Conservation (phyloP, 2,329 filamentous ascomycete species). For the Aspergillus sp. region DNA sequence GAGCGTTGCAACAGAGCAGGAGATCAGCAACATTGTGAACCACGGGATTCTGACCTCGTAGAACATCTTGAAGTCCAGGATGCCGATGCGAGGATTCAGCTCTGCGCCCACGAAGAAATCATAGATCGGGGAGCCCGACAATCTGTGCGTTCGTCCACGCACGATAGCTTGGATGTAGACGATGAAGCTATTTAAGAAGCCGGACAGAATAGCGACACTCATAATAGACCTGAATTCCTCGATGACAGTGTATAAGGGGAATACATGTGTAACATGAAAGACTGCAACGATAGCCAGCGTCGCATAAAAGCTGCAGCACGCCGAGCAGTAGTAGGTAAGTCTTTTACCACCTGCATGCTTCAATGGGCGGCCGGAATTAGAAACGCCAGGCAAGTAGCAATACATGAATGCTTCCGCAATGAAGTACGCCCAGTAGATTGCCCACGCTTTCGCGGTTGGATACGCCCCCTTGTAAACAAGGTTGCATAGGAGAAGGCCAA, state of each 20-base stretch:
- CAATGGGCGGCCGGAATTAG: conserved; percentile 82
- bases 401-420: conserved; percentile 82
- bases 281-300: conserved; percentile 69
- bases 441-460: conserved; percentile 78
- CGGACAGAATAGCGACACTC: conserved; percentile 91
- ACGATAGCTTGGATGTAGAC: conserved; percentile 82
- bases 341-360: conserved; percentile 79
- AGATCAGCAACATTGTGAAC: conserved; percentile 82
- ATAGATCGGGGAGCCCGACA: conserved; percentile 80
- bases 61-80: conserved; percentile 92
- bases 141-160: conserved; percentile 83
- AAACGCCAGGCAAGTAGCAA: conserved; percentile 81
- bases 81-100: conserved; percentile 74
- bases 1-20: conserved; percentile 69
- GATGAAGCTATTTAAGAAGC: conserved; percentile 76
- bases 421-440: conserved; percentile 93
- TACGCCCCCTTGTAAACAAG: conserved; percentile 82
- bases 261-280: conserved; percentile 79
- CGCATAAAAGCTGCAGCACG: conserved; percentile 79
- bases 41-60: conserved; percentile 89
- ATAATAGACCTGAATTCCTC: conserved; percentile 94
- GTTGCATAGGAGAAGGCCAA: conserved; percentile 66
- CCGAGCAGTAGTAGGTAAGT: conserved; percentile 92
- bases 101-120: conserved; percentile 92
- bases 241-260: conserved; percentile 86